These are phyloP conservation scores for Xylariaceae sp. DNA, from an alignment of 2,329 filamentous ascomycete species.

Conservation along the genomic window DNA sequence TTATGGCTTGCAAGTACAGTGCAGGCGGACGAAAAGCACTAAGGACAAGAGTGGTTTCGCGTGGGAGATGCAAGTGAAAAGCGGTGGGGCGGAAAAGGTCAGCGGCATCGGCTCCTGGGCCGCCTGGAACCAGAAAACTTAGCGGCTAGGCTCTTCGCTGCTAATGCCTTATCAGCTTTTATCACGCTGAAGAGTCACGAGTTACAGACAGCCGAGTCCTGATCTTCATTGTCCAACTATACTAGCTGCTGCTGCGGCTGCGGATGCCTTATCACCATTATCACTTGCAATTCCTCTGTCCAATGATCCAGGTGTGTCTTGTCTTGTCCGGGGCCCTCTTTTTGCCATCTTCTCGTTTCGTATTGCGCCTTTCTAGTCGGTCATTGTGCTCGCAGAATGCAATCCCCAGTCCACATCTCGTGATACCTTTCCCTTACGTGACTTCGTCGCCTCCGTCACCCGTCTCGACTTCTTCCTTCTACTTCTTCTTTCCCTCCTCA, in stretches of 20 bases:
- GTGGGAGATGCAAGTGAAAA: slow-evolving; percentile 1
- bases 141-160: slow-evolving; percentile 6
- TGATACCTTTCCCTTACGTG: slow-evolving; percentile 30
- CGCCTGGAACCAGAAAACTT: slow-evolving; percentile 2
- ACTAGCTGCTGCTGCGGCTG: slow-evolving; percentile 25
- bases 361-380: slow-evolving; percentile 19
- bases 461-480: slow-evolving; percentile 16
- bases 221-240: slow-evolving; percentile 35
- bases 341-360: background rate
- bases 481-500: slow-evolving; percentile 10
- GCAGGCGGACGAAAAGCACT: slow-evolving; percentile 11
- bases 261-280: slow-evolving; percentile 10
- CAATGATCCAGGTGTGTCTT: slow-evolving; percentile 4
- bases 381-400: slow-evolving; percentile 19
- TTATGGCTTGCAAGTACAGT: slow-evolving; percentile 9
- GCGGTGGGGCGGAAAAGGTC: slow-evolving; percentile 17
- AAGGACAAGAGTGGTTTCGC: slow-evolving; percentile 6
- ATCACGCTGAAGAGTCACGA: slow-evolving; percentile 40
- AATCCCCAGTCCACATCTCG: slow-evolving; percentile 21
- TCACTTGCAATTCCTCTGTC: slow-evolving; percentile 6
- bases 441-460: slow-evolving; percentile 32
- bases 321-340: slow-evolving; percentile 10
- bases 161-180: slow-evolving; percentile 34
- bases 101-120: slow-evolving; percentile 37
- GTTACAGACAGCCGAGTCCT: slow-evolving; percentile 25